Conservation (phyloP, 441 rosid genomes). For the Caryocar brasiliense region DNA sequence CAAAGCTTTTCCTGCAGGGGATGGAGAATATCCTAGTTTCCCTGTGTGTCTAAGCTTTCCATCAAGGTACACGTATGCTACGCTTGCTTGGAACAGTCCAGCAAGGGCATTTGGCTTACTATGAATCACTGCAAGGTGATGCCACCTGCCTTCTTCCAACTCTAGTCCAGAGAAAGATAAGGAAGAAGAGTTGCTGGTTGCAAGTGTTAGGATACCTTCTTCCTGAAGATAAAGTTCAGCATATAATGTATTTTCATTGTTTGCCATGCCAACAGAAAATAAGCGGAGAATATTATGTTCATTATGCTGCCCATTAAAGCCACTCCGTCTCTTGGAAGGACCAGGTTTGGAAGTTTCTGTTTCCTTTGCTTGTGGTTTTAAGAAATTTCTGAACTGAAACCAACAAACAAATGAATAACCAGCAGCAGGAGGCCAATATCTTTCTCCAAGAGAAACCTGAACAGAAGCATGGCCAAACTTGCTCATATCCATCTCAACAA, state of each 20-base stretch:
- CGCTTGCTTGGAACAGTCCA: constrained; percentile 98
- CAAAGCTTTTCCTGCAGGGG: constrained; percentile 92
- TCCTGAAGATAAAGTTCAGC: constrained; percentile 97
- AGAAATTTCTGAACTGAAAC: constrained; percentile 78
- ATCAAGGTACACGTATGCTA: constrained; percentile 93
- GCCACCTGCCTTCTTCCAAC: constrained; percentile 96
- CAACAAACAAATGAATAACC: constrained; percentile 96
- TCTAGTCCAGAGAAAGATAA: constrained; percentile 94
- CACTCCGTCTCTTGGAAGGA: constrained; percentile 34
- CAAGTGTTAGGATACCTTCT: constrained; percentile 92
- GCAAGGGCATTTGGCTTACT: constrained; percentile 99
- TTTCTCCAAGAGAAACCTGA: constrained; percentile 95
- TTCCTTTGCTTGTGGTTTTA: constrained; percentile 58
- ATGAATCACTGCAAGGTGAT: constrained; percentile 99
- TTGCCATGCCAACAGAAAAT: constrained; percentile 90
- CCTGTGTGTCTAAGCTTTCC: constrained; percentile 98
- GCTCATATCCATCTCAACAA: constrained; percentile 89
- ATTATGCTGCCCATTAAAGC: constrained; percentile 40
- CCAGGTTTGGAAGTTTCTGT: constrained; percentile 49
- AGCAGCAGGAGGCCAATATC: constrained; percentile 99
- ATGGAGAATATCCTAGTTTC: constrained; percentile 96
- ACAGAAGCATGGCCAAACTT: constrained; percentile 88
- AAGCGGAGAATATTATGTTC: constrained; percentile 66
- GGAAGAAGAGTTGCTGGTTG: constrained; percentile 88
- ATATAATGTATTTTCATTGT: constrained; percentile 62